Evolutionary conservation across 192 early-diverging fungal genomes (phyloP), one percentile per base, ranked within the genome.

Genomic region (Podila epigama): DNA sequence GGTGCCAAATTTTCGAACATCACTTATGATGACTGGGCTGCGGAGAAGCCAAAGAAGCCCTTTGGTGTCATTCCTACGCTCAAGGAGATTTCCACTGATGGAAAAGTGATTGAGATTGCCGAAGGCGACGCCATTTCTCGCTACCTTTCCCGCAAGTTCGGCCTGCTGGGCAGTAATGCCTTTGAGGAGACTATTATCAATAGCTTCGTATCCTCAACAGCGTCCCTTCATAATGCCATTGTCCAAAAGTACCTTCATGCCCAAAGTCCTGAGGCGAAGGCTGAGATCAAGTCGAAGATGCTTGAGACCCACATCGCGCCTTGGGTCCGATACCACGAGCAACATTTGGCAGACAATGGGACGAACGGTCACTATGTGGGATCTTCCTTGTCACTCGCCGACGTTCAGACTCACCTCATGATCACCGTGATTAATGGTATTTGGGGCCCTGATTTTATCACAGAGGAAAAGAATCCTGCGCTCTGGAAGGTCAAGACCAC

Each of bases 281-380:
- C 60, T 25, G 62, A 27, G 4, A 28, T 28, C 35, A 66, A 58
- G 40, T 52, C 28, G 1, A 63, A 51, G 48, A 68, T 79, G 5
- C 12, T 63, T 2, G 18, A 2, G 2, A 32, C 8, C 20, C 9
- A 33, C 18, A 34, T 67, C 28, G 4, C 35, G 7, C 16, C 25
- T 5, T 63, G 71, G 63, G 52, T 70, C 40, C 58, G 61, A 32
- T 48, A 27, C 48, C 72, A 77, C 39, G 80, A 78, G 58, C 13
- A 62, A 25, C 52, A 71, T 25, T 35, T 82, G 29, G 15, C 22
- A 16, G 58, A 36, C 42, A 71, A 72, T 44, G 79, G 70, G 16
- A 34, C 69, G 1, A 81, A 75, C 27, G 79, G 64, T 31, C 86
- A 88, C 44, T 87, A 82, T 41, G 70, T 88, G 54, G 83, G 86